Percentiles rank a stretch among this genome's conserved stretches.
phyloP scores from a whole-genome alignment of 306 rosid genomes.

The Malus asiatica region DNA sequence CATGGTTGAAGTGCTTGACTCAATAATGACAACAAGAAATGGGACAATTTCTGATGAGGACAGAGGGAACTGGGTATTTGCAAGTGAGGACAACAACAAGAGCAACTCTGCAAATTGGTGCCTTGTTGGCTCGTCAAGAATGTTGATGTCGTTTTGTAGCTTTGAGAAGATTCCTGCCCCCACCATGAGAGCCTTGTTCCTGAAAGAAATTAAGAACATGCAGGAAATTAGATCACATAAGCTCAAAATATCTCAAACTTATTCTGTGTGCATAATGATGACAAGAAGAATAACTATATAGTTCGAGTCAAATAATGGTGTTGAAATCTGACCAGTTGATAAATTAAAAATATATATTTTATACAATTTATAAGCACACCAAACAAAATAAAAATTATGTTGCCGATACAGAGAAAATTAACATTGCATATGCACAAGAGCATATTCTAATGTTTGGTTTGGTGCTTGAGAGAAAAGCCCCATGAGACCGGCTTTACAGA shows the following conservation, averaged over 20 bases:
- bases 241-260: constrained; percentile 21
- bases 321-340: not conserved
- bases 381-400: constrained; percentile 10
- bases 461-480: too few relatives aligned
- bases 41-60: constrained; percentile 49
- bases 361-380: not conserved
- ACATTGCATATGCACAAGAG: too few relatives aligned
- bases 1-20: constrained; percentile 28
- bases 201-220: constrained; percentile 23
- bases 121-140: constrained; percentile 50
- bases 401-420: too few relatives aligned
- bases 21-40: constrained; percentile 36
- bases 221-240: constrained; percentile 12
- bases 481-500: too few relatives aligned
- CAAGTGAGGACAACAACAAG: constrained; percentile 59
- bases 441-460: too few relatives aligned
- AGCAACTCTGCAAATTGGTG: constrained; percentile 52
- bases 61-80: constrained; percentile 48
- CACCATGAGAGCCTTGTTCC: constrained; percentile 82
- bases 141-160: constrained; percentile 48
- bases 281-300: constrained; percentile 11
- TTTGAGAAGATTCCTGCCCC: constrained; percentile 74
- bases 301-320: not conserved
- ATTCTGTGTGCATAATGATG: constrained; percentile 26
- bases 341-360: not conserved